Conservation (phyloP, 2,329 filamentous ascomycete genomes). For the Epichloe glyceriae region DNA sequence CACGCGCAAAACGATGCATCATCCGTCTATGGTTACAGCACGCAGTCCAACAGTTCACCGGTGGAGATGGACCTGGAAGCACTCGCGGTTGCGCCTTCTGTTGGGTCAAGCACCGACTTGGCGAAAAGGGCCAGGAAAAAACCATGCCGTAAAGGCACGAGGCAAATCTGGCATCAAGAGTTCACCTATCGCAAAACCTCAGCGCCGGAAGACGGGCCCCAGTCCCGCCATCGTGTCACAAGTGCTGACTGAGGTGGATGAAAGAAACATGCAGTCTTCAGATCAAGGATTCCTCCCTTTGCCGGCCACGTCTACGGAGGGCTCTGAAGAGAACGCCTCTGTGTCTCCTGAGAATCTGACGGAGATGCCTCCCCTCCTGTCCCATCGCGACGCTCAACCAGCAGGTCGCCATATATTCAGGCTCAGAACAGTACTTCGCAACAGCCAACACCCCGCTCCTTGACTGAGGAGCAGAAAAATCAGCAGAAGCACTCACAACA, state of each 20-base stretch:
- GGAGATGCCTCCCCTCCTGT: conserved; percentile 58
- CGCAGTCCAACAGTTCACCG: conserved; percentile 37
- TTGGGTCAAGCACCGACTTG: conserved; percentile 31
- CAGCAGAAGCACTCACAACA: conserved; percentile 13
- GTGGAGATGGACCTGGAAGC: conserved; percentile 44
- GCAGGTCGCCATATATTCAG: conserved; percentile 53
- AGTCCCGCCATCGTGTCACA: conserved; percentile 45
- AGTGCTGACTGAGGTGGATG: conserved; percentile 39
- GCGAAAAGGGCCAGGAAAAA: conserved; percentile 42
- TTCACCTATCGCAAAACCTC: conserved; percentile 60
- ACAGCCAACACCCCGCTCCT: conserved; percentile 10
- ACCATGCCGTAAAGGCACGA: conserved; percentile 36
- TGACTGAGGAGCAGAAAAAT: conserved; percentile 4
- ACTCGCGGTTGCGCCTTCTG: conserved; percentile 19
- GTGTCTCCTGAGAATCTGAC: conserved; percentile 50
- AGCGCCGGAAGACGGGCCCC: conserved; percentile 37
- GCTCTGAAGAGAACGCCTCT: conserved; percentile 51
- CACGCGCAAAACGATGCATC: conserved; percentile 52
- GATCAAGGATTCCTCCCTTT: conserved; percentile 26
- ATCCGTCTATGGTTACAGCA: conserved; percentile 32
- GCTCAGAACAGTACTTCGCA: conserved; percentile 32
- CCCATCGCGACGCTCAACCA: conserved; percentile 50
- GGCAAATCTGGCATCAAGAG: conserved; percentile 46
- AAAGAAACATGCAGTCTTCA: conserved; percentile 18
- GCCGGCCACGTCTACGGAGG: conserved; percentile 33